A percentile compares a stretch with the other conserved stretches of the same genome.
These are phyloP conservation scores for Pinus tabuliformis DNA, from an alignment of 75 land plant species.

Conservation along the genomic window DNA sequence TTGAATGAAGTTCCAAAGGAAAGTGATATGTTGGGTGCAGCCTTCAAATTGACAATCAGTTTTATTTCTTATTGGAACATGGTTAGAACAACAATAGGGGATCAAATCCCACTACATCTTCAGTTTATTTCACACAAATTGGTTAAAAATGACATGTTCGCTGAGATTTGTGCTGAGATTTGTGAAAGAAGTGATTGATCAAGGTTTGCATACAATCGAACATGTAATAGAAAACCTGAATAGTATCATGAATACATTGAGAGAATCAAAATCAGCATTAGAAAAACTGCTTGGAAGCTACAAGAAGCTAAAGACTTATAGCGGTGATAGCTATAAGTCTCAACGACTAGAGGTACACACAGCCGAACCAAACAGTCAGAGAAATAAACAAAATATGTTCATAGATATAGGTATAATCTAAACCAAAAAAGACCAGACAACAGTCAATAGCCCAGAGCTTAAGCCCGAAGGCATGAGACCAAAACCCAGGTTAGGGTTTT, in stretches of 20 bases:
- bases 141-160: neutral
- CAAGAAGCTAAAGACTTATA: too few species aligned
- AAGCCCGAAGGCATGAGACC: too few species aligned
- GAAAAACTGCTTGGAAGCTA: too few species aligned
- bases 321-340: too few species aligned
- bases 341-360: too few species aligned
- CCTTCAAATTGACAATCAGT: neutral
- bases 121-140: neutral
- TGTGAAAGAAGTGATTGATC: neutral
- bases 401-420: too few species aligned
- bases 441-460: too few species aligned
- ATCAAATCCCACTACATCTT: conserved; percentile 2
- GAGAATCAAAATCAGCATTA: too few species aligned
- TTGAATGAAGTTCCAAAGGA: neutral
- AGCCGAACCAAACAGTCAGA: too few species aligned
- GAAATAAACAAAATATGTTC: too few species aligned
- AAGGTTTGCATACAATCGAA: neutral
- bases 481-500: too few species aligned
- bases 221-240: neutral
- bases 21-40: neutral
- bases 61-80: neutral
- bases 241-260: neutral
- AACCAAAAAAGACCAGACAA: too few species aligned
- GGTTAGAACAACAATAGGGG: neutral
- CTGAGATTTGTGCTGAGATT: neutral